A percentile compares a stretch with the other conserved stretches of the same genome.
phyloP scores from a whole-genome alignment of 164 flowering plant species.

The Protea cynaroides region DNA sequence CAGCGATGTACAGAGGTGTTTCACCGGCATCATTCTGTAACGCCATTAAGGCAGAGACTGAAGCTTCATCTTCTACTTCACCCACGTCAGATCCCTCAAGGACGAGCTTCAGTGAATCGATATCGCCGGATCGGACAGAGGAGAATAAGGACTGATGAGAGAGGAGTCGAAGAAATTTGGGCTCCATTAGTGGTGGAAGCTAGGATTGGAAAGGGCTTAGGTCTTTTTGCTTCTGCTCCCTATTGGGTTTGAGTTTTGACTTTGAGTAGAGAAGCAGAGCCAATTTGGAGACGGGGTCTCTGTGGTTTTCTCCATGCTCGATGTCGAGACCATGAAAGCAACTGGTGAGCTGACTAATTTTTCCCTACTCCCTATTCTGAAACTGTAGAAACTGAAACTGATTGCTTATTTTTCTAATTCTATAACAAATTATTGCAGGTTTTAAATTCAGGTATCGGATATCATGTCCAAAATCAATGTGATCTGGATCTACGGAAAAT shows the following conservation, averaged over 20 bases:
- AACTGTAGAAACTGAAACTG: neutral
- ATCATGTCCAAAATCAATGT: too few relatives aligned
- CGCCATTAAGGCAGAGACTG: slow-evolving; percentile 42
- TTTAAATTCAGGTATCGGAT: too few relatives aligned
- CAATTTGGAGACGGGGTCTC: neutral
- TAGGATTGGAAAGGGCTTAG: slow-evolving; percentile 1
- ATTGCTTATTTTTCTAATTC: too few relatives aligned
- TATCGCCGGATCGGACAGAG: slow-evolving; percentile 62
- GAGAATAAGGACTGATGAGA: slow-evolving; percentile 69
- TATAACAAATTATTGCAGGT: too few relatives aligned
- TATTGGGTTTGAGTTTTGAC: neutral
- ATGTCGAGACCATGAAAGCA: neutral
- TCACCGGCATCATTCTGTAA: slow-evolving; percentile 70
- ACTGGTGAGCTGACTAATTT: neutral
- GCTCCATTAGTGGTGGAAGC: slow-evolving; percentile 32
- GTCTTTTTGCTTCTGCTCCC: neutral
- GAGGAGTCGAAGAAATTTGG: slow-evolving; percentile 49
- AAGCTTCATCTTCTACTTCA: slow-evolving; percentile 23
- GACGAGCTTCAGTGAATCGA: slow-evolving; percentile 31
- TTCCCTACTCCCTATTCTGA: too few relatives aligned
- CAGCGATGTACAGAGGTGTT: slow-evolving; percentile 74
- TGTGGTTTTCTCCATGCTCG: too few relatives aligned
- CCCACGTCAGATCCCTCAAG: slow-evolving; percentile 22
- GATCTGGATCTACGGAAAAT: too few relatives aligned
- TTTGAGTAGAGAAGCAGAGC: neutral